Base-by-base conservation (phyloP, 2,329 filamentous ascomycete species). In the Alternaria atra region DNA sequence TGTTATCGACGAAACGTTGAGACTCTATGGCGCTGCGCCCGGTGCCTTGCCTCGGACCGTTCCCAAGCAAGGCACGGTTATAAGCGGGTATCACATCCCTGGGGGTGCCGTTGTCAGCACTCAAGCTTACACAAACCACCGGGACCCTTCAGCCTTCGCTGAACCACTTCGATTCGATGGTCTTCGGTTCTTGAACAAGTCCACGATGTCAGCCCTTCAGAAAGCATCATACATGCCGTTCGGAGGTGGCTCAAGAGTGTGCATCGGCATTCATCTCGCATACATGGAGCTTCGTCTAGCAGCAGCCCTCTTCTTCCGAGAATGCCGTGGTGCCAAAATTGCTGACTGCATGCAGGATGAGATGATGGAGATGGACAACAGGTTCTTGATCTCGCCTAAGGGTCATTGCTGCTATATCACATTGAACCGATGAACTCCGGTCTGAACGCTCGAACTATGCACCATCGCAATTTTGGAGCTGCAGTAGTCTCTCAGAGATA, bases 261-360 rank as follows among this genome's bases (percentile, higher is more conserved):
- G 90, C 65, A 80, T 92, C 4, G 90, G 89, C 0, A 85, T 87
- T 2, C 89, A 91, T 68, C 86, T 91, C 65, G 89, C 90, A 0
- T 76, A 78, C 15, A 84, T 85, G 72, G 85, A 88, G 67, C 72
- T 88, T 29, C 80, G 85, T 5, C 77, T 85, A 20, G 82, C 79
- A 0, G 76, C 82, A 0, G 82, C 84, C 0, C 70, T 80, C 4
- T 86, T 89, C 68, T 86, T 87, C 67, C 77, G 79, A 0, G 70
- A 81, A 20, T 85, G 81, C 58, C 67, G 60, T 32, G 71, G 73
- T 2, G 58, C 72, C 3, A 66, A 52, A 35, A n/a, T 79, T n/a
- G 57, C 67, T 6, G 58, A 61, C 15, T 56, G 39, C 1, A 71
- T 70, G 64, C 65, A 63, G 2, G 78, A 80, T 0, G 69, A 71